Evolutionary conservation across 2,329 filamentous ascomycete species (phyloP), one percentile per base, ranked within the genome.

Genomic region (Pseudogymnoascus sp.): DNA sequence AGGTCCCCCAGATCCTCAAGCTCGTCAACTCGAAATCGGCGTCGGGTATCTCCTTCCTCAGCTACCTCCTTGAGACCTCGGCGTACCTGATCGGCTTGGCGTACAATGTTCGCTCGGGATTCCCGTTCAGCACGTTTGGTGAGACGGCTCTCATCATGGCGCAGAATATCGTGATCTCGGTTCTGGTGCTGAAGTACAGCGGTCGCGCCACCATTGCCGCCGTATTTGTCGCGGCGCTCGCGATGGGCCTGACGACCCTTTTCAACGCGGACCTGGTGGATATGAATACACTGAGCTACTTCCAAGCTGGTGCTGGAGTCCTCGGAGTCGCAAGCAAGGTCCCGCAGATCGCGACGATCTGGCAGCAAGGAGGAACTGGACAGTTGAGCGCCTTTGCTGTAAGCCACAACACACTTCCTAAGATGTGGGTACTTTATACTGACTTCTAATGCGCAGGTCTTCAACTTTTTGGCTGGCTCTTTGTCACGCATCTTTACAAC

Each of bases 401-500:
- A 82, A 78, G 89, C 82, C 41, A 12, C 29, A 55, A 3, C n/a
- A 21, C 33, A 9, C 4, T 33, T 17, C 15, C 29, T 15, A 39
- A 35, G 7, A 15, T 10, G 31, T 27, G 12, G 15, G 27, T 59
- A 2, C 21, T 13, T 1, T 31, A 39, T 33, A 29, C 31, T 59
- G 13, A 59, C 15, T 35, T 31, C 3, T 9, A 15, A 27, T 36
- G 10, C 10, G 58, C 70, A 97, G 92, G 92, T 99, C 69, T 96
- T 99, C 84, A 97, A 97, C 81, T 99, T 96, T 77, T 90, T 99
- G 71, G 81, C 87, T 69, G 94, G 95, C 39, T 96, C 92, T 44
- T 84, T 97, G 63, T 90, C 91, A 27, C 90, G 94, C 73, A 96
- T 99, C 78, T 99, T 97, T 77, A 99, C 94, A 33, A 99, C 95